Evolutionary conservation across 345 rosid genomes (phyloP), one percentile per base, ranked within the genome.

Genomic region (Carallia pectinifolia): DNA sequence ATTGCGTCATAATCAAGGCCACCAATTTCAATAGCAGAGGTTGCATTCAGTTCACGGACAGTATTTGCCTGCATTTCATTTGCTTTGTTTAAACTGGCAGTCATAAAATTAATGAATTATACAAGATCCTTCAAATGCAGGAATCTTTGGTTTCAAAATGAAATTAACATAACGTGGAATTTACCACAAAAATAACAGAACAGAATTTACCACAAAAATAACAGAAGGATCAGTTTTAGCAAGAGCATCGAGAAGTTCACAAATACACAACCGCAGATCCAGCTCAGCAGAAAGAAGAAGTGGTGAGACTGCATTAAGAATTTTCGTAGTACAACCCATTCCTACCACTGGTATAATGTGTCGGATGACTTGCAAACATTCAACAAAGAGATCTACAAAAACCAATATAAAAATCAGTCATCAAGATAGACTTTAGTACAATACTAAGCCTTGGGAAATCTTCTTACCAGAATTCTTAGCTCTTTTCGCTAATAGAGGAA

Each of bases 1-100:
- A 94, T 78, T 55, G 71, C 71, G 59, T 92, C 97, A 76, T 86
- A 92, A 85, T 95, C 99, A 74, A 92, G 92, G 68, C 80, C 97
- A 58, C 77, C 97, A 73, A 86, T 75, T 79, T 94, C 98, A 71
- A 77, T 65, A 60, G 81, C 81, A 58, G 97, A 89, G 72, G 84
- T 86, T 58, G 92, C 82, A 71, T 95, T 95, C 84, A 95, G 77
- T 68, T 86, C 83, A 30, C 72, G 71, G 33, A 92, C 31, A 50
- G 88, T 81, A 58, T 83, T 80, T 71, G 92, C 96, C 99, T 95
- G 88, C 81, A 85, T 54, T 59, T 39, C 50, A 71, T 65, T 61
- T 71, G 66, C 81, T 7, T 64, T 67, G 16, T 68, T 73, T 15
- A 59, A 61, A 59, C 68, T 50, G 23, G 50, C 61, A 40, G 30